phyloP scores from a whole-genome alignment of 192 early-diverging fungal genomes.

The Obelidium mucronatum region DNA sequence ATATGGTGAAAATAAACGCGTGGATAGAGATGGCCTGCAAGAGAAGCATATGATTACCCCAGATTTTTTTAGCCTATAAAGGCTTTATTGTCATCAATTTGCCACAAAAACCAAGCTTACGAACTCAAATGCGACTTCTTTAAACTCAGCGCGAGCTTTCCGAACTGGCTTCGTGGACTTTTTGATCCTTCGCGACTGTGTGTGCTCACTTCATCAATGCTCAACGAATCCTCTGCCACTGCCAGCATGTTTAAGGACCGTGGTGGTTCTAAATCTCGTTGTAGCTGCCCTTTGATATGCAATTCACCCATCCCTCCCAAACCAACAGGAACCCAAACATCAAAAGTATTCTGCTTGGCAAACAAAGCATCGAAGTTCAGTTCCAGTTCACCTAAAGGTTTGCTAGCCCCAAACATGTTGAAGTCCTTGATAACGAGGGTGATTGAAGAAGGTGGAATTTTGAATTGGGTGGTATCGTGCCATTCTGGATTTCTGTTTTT shows the following conservation, averaged over 20 bases:
- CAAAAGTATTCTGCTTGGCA: slow-evolving; percentile 26
- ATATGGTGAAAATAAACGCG: too few relatives aligned
- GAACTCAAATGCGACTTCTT: too few relatives aligned
- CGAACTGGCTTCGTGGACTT: too few relatives aligned
- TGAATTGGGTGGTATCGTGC: slow-evolving; percentile 48
- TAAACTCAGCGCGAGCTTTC: too few relatives aligned
- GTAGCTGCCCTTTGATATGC: neutral
- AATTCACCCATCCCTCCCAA: slow-evolving; percentile 53
- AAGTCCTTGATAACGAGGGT: slow-evolving; percentile 74
- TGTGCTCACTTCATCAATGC: too few relatives aligned
- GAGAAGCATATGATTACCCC: too few relatives aligned
- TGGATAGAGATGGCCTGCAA: too few relatives aligned
- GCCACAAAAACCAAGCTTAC: too few relatives aligned
- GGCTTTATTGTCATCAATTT: too few relatives aligned
- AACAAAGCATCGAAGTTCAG: slow-evolving; percentile 58
- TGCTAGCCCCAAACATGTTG: slow-evolving; percentile 68
- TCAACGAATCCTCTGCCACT: too few relatives aligned
- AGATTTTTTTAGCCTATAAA: too few relatives aligned
- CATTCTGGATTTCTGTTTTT: slow-evolving; percentile 73
- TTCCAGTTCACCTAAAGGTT: slow-evolving; percentile 68
- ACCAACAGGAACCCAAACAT: slow-evolving; percentile 42
- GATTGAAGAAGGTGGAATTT: slow-evolving; percentile 47
- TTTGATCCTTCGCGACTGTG: too few relatives aligned
- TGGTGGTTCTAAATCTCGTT: neutral
- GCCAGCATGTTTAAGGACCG: neutral